A percentile compares a stretch with the other conserved stretches of the same genome.
Conservation (phyloP, 176 grass and related monocot species). For the Lolium rigidum region DNA sequence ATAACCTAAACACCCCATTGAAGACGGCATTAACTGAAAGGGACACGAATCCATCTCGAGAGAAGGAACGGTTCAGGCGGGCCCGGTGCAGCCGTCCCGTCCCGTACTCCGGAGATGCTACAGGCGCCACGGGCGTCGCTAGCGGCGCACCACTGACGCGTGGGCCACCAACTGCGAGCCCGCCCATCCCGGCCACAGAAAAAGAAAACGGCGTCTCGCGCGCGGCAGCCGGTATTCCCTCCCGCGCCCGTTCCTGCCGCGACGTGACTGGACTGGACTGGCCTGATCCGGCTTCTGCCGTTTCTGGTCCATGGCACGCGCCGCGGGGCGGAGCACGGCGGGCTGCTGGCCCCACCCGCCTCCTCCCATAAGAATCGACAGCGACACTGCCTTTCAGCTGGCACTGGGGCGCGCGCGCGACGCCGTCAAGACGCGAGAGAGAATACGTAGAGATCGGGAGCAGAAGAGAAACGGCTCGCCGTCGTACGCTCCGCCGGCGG, state of each 20-base stretch:
- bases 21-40: slow-evolving; percentile 19
- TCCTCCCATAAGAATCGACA: slow-evolving; percentile 31
- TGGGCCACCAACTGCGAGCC: neutral
- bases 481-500: slow-evolving; percentile 8
- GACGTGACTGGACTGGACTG: slow-evolving; percentile 13
- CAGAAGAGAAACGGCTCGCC: slow-evolving; percentile 30
- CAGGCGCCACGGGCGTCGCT: neutral
- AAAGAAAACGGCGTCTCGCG: neutral
- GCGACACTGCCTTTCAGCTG: slow-evolving; percentile 33
- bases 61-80: neutral
- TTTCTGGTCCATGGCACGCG: neutral
- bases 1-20: slow-evolving; percentile 28
- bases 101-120: neutral
- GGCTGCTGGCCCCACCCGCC: neutral
- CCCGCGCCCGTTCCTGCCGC: neutral
- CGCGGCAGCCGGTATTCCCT: neutral
- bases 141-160: neutral
- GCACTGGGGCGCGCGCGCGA: slow-evolving; percentile 39
- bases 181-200: neutral
- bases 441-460: neutral
- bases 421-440: slow-evolving; percentile 25
- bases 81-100: neutral
- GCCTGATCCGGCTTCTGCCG: neutral
- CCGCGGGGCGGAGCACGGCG: neutral
- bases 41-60: neutral